Base-by-base conservation (phyloP, 768 basidiomycete species). In the Boletellus emodensis region DNA sequence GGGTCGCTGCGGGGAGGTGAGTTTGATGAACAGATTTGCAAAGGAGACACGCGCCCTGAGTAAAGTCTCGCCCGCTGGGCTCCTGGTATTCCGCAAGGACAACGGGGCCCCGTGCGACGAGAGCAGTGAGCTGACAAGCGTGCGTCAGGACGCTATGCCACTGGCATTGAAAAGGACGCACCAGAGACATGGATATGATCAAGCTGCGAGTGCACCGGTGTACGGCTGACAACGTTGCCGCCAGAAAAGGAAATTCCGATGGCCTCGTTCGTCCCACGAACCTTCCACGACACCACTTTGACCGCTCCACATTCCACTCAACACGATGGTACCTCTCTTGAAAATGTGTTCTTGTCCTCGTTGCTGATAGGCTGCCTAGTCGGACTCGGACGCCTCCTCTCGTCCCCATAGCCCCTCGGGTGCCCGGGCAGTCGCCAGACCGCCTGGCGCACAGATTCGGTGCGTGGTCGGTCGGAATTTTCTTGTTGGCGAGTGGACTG, bases 1-100 rank as follows among this genome's bases (percentile, higher is more conserved):
- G 83, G 1, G 85, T 87, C 15, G 90, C 90, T 90, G 58, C 15
- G 54, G 14, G 12, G 45, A 13, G 46, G 44, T 26, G 24, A 49
- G n/a, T 40, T 22, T 28, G 20, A 43, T 52, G 39, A 35, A 22
- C 26, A 44, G 46, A 43, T 38, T 22, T 33, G 24, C 6, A n/a
- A 32, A 7, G 38, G 34, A 32, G 44, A 6, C 15, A 58, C 75
- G 36, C 59, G 85, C 93, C 93, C 79, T 90, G 86, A 40, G 91
- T 91, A 74, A 95, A 93, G 69, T 94, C 85, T 46, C 86, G 82
- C 53, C 85, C 77, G 40, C 86, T 89, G 0, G 66, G 60, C 9
- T 80, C 80, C 59, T 87, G 83, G 66, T 92, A 85, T 62, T 94
- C 92, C 15, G 90, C 92, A n/a, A 96, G 78, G 55, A 97, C 85